Evolutionary conservation across 345 rosid genomes (phyloP).

Genomic region (Populus deltoides): DNA sequence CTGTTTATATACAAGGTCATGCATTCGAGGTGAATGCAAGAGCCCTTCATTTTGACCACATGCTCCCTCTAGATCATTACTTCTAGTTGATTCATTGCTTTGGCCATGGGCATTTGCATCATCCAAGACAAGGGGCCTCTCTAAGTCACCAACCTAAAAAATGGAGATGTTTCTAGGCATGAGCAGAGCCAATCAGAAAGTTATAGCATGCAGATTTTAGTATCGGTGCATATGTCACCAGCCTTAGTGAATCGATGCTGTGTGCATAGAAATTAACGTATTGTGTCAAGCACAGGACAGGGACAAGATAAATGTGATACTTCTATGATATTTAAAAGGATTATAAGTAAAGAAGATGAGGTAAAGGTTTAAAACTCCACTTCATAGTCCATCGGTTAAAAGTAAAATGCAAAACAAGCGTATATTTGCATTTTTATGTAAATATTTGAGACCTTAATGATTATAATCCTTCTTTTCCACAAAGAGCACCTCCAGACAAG

Average conservation of each 20-base stretch:
- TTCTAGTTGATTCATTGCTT: conserved; percentile 52
- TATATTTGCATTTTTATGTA: neutral
- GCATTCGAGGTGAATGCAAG: conserved; percentile 42
- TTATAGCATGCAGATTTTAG: neutral
- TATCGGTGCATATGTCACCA: neutral
- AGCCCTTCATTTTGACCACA: conserved; percentile 59
- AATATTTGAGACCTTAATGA: neutral
- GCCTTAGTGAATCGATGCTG: neutral
- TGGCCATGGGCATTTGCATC: conserved; percentile 40
- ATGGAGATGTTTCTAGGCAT: conserved; percentile 6
- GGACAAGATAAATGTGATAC: neutral
- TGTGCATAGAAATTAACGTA: neutral
- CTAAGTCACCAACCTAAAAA: conserved; percentile 58
- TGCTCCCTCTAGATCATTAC: conserved; percentile 67
- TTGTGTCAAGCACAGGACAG: neutral
- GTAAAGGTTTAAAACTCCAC: neutral
- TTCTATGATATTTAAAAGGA: neutral
- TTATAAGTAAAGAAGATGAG: neutral
- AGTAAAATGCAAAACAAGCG: neutral
- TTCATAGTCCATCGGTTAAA: neutral
- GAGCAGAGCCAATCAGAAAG: neutral
- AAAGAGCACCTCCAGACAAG: neutral
- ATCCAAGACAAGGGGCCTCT: conserved; percentile 70
- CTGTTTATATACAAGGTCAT: conserved; percentile 63
- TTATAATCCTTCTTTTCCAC: neutral